phyloP scores from a whole-genome alignment of 768 basidiomycete genomes.

The Psilocybe azurescens region DNA sequence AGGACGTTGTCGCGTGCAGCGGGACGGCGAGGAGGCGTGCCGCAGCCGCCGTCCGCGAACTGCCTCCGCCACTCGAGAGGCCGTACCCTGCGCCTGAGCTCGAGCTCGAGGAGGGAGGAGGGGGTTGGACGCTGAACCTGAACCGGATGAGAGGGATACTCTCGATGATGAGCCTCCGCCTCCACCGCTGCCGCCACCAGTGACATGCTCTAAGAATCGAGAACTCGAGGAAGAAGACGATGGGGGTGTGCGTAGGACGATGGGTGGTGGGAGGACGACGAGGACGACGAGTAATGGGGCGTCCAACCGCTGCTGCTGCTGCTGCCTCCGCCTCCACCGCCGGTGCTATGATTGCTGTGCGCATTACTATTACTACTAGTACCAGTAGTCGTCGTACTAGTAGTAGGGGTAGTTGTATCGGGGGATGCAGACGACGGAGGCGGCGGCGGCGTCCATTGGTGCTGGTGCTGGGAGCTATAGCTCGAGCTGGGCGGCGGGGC shows the following conservation, averaged over 20 bases:
- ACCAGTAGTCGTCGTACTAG: not conserved
- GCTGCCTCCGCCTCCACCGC: not conserved
- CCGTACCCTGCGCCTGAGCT: not conserved
- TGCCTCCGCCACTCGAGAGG: not conserved
- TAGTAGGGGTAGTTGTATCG: not conserved
- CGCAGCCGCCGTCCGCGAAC: slow-evolving; percentile 1
- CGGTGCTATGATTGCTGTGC: not conserved
- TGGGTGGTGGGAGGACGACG: not conserved
- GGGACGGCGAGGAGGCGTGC: slow-evolving; percentile 9
- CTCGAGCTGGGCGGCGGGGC: slow-evolving; percentile 8
- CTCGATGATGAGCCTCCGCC: not conserved
- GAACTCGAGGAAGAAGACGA: slow-evolving; percentile 4
- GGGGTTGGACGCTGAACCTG: slow-evolving; percentile 1
- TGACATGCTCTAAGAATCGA: slow-evolving; percentile 2
- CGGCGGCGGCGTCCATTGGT: slow-evolving; percentile 24
- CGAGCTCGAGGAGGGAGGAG: slow-evolving; percentile 6
- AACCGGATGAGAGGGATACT: not conserved
- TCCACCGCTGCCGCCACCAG: slow-evolving; percentile 7
- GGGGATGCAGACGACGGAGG: slow-evolving; percentile 6
- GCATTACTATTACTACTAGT: not conserved
- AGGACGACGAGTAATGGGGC: not conserved
- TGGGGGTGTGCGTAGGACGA: not conserved
- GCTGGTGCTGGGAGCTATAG: slow-evolving; percentile 22
- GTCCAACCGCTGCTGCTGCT: slow-evolving; percentile 1
- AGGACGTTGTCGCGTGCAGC: slow-evolving; percentile 12